Base-by-base conservation (phyloP, 305 asterid genomes). In the Rubia peregrina region DNA sequence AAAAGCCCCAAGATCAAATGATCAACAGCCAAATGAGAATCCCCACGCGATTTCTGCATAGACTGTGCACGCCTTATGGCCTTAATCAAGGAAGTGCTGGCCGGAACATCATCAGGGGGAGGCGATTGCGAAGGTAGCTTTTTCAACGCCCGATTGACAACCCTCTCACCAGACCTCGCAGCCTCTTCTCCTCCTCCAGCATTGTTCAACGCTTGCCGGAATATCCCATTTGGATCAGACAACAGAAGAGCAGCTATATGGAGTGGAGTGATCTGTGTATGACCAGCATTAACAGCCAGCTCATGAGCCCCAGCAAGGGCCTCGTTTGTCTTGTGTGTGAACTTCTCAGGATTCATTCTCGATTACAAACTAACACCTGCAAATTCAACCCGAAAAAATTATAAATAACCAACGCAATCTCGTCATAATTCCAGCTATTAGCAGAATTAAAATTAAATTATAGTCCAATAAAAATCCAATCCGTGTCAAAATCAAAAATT, bases 21-120 rank as follows among this genome's bases (percentile, higher is more conserved):
- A 80, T 93, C 98, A n/a, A 90, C 91, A 0, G 97, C 95, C 61
- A 89, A 77, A 76, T 93, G 96, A 0, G 90, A 82, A 73, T 93
- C 98, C 0, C 90, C 90, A 0, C 90, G 86, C 0, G 95, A 85
- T 65, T 93, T 93, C 72, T 89, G 95, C 76, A 83, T 5, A 1
- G 96, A 85, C 42, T 93, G 97, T 1, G 90, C 97, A 7, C 96
- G 85, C 26, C 97, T 79, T 12, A 93, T 81, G 70, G 82, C 90
- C 73, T 93, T 90, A 73, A 89, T 86, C 51, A 90, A 78, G 1
- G 96, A 81, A 8, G 94, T 87, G 70, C 98, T 87, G 0, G 98
- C 95, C 0, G 98, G 97, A 22, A 90, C 79, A 71, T 90, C 88
- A 51, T 85, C 94, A 0, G 97, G 96, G 1, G 96, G 85, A n/a